These are phyloP conservation scores for Metroxylon sagu DNA, from an alignment of 176 grass and related monocot genomes.

Conservation along the genomic window DNA sequence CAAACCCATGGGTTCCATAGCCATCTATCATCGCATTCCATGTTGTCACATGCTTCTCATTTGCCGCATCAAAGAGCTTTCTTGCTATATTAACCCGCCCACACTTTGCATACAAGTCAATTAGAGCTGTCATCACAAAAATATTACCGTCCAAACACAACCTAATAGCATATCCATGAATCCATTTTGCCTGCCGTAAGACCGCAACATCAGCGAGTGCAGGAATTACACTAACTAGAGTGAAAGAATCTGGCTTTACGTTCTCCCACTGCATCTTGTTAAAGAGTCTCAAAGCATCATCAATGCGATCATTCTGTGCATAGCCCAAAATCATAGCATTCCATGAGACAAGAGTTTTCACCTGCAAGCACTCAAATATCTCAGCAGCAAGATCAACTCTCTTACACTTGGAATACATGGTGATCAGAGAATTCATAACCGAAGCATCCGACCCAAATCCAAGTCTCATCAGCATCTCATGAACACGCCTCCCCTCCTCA, in stretches of 20 bases:
- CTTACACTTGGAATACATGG: conserved; percentile 47
- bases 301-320: conserved; percentile 27
- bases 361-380: conserved; percentile 28
- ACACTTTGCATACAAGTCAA: conserved; percentile 52
- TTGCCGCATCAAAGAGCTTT: conserved; percentile 41
- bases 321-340: conserved; percentile 62
- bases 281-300: conserved; percentile 41
- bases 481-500: conserved; percentile 34
- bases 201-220: conserved; percentile 40
- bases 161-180: conserved; percentile 54
- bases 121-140: conserved; percentile 47
- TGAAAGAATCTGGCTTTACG: conserved; percentile 54
- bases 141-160: conserved; percentile 28
- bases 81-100: conserved; percentile 29
- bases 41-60: conserved; percentile 48
- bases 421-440: conserved; percentile 43
- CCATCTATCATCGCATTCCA: conserved; percentile 71
- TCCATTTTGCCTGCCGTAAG: conserved; percentile 50
- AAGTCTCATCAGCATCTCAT: conserved; percentile 26
- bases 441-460: conserved; percentile 37
- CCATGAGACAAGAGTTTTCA: conserved; percentile 40
- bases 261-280: conserved; percentile 41
- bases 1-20: conserved; percentile 55
- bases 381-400: conserved; percentile 34
- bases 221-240: conserved; percentile 52